Conservation (phyloP, 208 protist genomes). For the Leishmania mexicana region DNA sequence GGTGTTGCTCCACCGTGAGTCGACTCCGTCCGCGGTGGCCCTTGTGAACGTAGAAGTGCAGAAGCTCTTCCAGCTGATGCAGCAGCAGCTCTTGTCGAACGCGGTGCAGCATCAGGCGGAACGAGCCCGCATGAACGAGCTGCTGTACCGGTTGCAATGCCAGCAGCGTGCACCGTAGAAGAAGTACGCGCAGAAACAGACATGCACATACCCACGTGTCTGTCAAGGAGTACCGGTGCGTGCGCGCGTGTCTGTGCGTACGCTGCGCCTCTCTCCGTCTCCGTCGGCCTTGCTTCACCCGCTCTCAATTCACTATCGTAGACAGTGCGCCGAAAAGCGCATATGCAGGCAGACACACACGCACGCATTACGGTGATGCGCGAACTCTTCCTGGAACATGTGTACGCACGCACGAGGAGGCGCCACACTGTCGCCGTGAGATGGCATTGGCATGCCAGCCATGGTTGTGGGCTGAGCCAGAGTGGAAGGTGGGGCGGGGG, state of each 20-base stretch:
- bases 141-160: slow-evolving; percentile 31
- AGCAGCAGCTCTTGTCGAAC: slow-evolving; percentile 52
- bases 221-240: neutral
- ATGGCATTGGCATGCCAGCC: neutral
- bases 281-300: neutral
- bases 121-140: slow-evolving; percentile 53
- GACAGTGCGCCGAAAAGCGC: neutral
- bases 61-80: slow-evolving; percentile 46
- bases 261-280: neutral
- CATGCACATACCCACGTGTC: neutral
- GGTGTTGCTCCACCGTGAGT: slow-evolving; percentile 4
- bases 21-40: slow-evolving; percentile 1
- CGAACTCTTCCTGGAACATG: neutral
- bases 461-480: neutral
- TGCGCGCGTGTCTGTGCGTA: neutral
- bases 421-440: neutral
- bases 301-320: neutral
- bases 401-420: neutral
- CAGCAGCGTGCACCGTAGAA: slow-evolving; percentile 6
- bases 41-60: slow-evolving; percentile 57
- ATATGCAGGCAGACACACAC: neutral
- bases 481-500: neutral
- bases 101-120: slow-evolving; percentile 56
- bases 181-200: neutral
- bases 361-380: neutral